These are phyloP conservation scores for Gomphus bonarii DNA, from an alignment of 1,284 basidiomycete species.

Conservation along the genomic window DNA sequence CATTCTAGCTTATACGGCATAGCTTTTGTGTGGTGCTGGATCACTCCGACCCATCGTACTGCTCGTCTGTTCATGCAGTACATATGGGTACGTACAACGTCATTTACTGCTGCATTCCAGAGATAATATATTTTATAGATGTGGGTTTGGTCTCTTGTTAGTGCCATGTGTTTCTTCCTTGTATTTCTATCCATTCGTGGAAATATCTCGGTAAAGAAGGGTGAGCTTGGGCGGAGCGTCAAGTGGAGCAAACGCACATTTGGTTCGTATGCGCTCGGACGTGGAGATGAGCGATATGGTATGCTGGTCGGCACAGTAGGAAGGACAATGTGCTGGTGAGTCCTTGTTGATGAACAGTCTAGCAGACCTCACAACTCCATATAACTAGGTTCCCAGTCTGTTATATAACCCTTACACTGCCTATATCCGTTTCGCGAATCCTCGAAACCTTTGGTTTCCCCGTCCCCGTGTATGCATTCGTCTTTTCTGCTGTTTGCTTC, in stretches of 20 bases:
- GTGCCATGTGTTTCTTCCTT: slow-evolving; percentile 12
- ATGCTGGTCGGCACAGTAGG: neutral
- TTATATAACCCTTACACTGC: slow-evolving; percentile 49
- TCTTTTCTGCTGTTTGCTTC: slow-evolving; percentile 43
- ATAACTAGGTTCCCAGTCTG: slow-evolving; percentile 25
- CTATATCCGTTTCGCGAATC: slow-evolving; percentile 44
- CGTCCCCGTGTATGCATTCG: slow-evolving; percentile 33
- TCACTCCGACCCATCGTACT: slow-evolving; percentile 31
- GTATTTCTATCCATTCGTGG: slow-evolving; percentile 1
- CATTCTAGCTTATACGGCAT: slow-evolving; percentile 35
- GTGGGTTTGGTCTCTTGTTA: slow-evolving; percentile 13
- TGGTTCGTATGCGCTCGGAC: neutral
- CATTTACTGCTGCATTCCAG: slow-evolving; percentile 6
- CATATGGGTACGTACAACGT: slow-evolving; percentile 38
- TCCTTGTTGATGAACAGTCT: neutral
- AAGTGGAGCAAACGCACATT: slow-evolving; percentile 13
- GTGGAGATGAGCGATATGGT: neutral
- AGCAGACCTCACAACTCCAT: neutral
- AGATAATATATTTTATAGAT: slow-evolving; percentile 2
- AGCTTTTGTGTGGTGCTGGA: slow-evolving; percentile 40
- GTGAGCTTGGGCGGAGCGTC: slow-evolving; percentile 11
- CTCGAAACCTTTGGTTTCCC: slow-evolving; percentile 34
- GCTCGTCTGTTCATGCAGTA: slow-evolving; percentile 42
- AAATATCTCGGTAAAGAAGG: neutral
- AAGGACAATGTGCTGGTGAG: slow-evolving; percentile 14